Evolutionary conservation across 768 basidiomycete genomes (phyloP).

Genomic region (Agrocybe chaxingu): DNA sequence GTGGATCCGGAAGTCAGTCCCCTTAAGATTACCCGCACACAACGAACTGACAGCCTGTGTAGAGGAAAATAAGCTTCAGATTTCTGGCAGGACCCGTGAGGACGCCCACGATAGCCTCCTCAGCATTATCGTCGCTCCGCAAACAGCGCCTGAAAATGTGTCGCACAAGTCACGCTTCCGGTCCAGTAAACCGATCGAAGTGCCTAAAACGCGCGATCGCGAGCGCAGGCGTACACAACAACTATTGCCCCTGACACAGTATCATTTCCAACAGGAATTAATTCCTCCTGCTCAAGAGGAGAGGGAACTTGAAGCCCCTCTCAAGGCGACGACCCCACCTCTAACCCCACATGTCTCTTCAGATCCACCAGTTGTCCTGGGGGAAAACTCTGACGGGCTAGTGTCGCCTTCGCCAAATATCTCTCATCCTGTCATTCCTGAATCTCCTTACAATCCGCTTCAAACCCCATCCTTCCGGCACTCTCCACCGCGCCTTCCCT

Average conservation of each 20-base stretch:
- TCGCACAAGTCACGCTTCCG: slow-evolving; percentile 46
- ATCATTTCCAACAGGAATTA: slow-evolving; percentile 23
- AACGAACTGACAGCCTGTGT: slow-evolving; percentile 11
- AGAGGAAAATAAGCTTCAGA: slow-evolving; percentile 58
- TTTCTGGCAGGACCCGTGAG: slow-evolving; percentile 22
- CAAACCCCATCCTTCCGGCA: slow-evolving; percentile 76
- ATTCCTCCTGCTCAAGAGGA: slow-evolving; percentile 11
- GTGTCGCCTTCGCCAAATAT: slow-evolving; percentile 27
- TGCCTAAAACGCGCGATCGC: slow-evolving; percentile 20
- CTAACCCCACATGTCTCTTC: slow-evolving; percentile 33
- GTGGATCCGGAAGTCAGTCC: slow-evolving; percentile 62
- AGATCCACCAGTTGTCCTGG: slow-evolving; percentile 20
- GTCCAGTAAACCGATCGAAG: slow-evolving; percentile 25
- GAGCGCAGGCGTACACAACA: slow-evolving; percentile 9
- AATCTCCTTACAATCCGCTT: slow-evolving; percentile 76
- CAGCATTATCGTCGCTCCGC: slow-evolving; percentile 37
- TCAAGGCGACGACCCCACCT: slow-evolving; percentile 31
- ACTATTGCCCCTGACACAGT: slow-evolving; percentile 16
- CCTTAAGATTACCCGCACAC: background rate
- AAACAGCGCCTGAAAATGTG: slow-evolving; percentile 27
- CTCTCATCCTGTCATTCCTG: slow-evolving; percentile 38
- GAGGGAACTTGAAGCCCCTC: slow-evolving; percentile 15
- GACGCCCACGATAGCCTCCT: slow-evolving; percentile 41
- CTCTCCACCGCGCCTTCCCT: slow-evolving; percentile 70
- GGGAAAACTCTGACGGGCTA: slow-evolving; percentile 18